Conservation (phyloP, 139 green algal genomes). For the Zygnema cylindricum region DNA sequence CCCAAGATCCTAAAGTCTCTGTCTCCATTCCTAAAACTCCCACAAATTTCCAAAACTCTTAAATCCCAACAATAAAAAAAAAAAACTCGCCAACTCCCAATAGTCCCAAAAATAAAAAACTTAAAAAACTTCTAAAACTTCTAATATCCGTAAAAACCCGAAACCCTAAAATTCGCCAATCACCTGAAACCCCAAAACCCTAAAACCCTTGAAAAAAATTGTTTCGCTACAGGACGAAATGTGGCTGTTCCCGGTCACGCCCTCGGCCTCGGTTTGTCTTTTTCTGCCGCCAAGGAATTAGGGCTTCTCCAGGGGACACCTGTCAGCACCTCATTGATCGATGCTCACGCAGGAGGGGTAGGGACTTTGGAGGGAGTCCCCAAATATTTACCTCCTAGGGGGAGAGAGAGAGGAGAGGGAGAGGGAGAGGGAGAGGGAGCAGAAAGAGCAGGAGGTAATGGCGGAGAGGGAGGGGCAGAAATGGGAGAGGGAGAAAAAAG, state of each 20-base stretch:
- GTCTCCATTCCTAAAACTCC: too few species aligned
- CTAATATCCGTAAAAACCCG: too few species aligned
- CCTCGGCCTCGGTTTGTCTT: neutral
- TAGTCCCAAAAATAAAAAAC: too few species aligned
- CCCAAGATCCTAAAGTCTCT: too few species aligned
- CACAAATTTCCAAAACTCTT: too few species aligned
- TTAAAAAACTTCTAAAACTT: too few species aligned
- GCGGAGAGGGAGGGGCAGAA: too few species aligned
- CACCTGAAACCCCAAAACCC: too few species aligned
- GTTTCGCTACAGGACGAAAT: neutral
- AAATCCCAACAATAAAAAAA: too few species aligned
- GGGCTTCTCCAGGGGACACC: neutral
- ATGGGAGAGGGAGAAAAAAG: neutral
- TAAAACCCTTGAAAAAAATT: too few species aligned
- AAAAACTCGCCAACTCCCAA: too few species aligned
- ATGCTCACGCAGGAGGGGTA: constrained; percentile 24
- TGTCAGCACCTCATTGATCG: constrained; percentile 8
- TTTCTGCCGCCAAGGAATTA: neutral
- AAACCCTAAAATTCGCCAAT: too few species aligned
- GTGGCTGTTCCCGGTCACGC: neutral
- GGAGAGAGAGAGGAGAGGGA: neutral
- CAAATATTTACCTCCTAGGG: neutral
- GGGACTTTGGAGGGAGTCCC: constrained; percentile 1
- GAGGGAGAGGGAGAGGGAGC: neutral
- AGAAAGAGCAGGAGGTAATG: neutral